Evolutionary conservation across 495 filamentous ascomycete genomes (phyloP).

Genomic region (Neurospora discreta): DNA sequence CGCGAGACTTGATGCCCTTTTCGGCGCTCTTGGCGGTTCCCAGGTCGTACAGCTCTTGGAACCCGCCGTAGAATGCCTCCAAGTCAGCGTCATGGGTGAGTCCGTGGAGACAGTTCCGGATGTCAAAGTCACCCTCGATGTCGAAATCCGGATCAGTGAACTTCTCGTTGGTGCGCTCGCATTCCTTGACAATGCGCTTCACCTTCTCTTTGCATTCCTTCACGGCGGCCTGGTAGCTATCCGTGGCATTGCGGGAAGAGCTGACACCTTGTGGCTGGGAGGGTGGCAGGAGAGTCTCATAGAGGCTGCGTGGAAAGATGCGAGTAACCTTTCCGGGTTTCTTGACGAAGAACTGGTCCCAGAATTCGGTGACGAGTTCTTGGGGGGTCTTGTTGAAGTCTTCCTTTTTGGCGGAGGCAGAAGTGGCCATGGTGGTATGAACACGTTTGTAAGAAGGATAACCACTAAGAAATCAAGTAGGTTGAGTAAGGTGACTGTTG

Average conservation of each 20-base stretch:
- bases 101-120: constrained; percentile 18
- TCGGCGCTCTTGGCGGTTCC: background rate
- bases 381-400: constrained; percentile 19
- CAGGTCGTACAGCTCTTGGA: background rate
- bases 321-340: constrained; percentile 21
- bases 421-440: background rate
- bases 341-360: constrained; percentile 21
- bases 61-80: background rate
- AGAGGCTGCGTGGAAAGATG: constrained; percentile 21
- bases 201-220: constrained; percentile 54
- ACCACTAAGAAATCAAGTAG: background rate
- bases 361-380: constrained; percentile 19
- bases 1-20: constrained; percentile 15
- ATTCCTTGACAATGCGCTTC: constrained; percentile 58
- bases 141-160: constrained; percentile 72
- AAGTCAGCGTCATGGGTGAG: constrained; percentile 3
- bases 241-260: constrained; percentile 20
- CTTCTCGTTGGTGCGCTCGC: constrained; percentile 61
- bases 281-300: constrained; percentile 18
- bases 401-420: constrained; percentile 3
- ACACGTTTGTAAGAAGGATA: background rate
- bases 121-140: constrained; percentile 46
- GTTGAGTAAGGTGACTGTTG: background rate
- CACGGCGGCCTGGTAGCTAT: constrained; percentile 53
- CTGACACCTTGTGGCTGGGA: constrained; percentile 7